These are phyloP conservation scores for Articulospora tetracladia DNA, from an alignment of 495 filamentous ascomycete genomes.

Conservation along the genomic window DNA sequence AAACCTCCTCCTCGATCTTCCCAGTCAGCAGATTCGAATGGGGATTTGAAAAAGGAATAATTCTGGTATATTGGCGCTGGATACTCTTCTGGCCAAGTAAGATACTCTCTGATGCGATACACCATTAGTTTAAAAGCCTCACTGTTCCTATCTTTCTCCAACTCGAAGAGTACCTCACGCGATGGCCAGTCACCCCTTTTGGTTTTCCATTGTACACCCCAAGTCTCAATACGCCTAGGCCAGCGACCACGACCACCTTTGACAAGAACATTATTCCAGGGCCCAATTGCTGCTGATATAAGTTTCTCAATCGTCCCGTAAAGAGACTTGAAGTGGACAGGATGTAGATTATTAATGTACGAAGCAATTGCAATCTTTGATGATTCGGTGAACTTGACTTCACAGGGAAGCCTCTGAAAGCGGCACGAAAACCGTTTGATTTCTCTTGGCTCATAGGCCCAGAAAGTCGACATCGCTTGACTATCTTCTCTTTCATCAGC, in stretches of 20 bases:
- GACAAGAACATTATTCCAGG: conserved; percentile 35
- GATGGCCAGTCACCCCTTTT: background rate
- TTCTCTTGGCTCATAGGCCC: conserved; percentile 30
- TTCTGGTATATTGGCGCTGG: background rate
- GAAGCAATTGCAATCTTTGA: conserved; percentile 27
- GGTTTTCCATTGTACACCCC: background rate
- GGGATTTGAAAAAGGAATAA: background rate
- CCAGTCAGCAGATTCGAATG: background rate
- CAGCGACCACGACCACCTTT: background rate
- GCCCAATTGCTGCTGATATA: conserved; percentile 33
- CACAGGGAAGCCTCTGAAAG: conserved; percentile 39
- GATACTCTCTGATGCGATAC: background rate
- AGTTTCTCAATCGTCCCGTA: conserved; percentile 36
- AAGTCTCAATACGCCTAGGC: background rate
- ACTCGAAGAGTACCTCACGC: background rate
- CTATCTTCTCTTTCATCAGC: background rate
- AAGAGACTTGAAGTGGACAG: conserved; percentile 25
- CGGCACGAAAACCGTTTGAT: conserved; percentile 39
- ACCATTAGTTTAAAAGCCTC: background rate
- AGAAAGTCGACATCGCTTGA: conserved; percentile 8
- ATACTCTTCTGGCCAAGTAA: background rate
- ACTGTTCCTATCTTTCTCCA: background rate
- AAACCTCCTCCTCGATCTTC: background rate
- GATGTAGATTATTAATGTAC: conserved; percentile 46
- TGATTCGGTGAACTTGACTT: conserved; percentile 28